Percentiles rank a stretch among this genome's conserved stretches.
Conservation (phyloP, 495 filamentous ascomycete genomes). For the Immersiella caudata region DNA sequence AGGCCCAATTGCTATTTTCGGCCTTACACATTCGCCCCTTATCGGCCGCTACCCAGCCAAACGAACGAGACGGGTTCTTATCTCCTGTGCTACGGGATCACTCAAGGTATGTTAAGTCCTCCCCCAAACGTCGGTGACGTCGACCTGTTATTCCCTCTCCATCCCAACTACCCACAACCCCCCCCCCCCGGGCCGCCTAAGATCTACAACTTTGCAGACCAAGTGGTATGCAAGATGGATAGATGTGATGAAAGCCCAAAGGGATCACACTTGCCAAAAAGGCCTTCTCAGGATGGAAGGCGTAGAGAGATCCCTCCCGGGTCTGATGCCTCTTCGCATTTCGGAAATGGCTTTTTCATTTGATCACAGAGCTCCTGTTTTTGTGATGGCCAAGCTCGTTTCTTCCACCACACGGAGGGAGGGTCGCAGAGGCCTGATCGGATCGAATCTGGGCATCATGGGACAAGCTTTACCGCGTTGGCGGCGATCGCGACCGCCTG, state of each 20-base stretch:
- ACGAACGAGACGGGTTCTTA: constrained; percentile 33
- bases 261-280: too few relatives aligned
- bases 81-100: constrained; percentile 26
- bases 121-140: constrained; percentile 17
- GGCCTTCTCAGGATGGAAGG: neutral
- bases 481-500: neutral
- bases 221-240: neutral
- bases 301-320: neutral
- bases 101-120: neutral
- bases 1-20: constrained; percentile 27
- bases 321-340: too few relatives aligned
- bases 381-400: too few relatives aligned
- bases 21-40: constrained; percentile 17
- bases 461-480: constrained; percentile 8
- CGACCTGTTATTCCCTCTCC: neutral
- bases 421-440: too few relatives aligned
- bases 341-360: too few relatives aligned
- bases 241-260: neutral
- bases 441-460: neutral
- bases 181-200: neutral
- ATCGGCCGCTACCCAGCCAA: constrained; percentile 29
- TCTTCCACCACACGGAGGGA: too few relatives aligned
- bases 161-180: neutral
- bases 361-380: too few relatives aligned
- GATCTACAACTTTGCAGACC: neutral